Evolutionary conservation across 2,329 filamentous ascomycete species (phyloP).

Genomic region (Penicillium sp.): DNA sequence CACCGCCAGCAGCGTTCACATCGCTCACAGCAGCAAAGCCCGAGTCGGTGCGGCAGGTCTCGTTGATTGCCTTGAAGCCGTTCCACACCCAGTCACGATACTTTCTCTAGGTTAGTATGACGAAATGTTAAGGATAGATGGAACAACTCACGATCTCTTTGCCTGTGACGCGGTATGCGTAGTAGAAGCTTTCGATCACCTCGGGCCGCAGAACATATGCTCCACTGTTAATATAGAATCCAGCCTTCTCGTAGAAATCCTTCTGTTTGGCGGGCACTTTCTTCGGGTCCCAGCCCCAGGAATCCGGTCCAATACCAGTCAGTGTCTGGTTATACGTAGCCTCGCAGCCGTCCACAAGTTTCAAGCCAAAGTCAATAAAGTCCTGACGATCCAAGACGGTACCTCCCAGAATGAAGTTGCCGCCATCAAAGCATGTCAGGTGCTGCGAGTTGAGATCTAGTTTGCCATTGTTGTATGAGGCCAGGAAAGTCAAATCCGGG

Average conservation of each 20-base stretch:
- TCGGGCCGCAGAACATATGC: conserved; percentile 72
- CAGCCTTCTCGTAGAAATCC: conserved; percentile 61
- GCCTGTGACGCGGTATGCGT: conserved; percentile 76
- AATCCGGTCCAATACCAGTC: conserved; percentile 73
- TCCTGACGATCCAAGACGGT: conserved; percentile 61
- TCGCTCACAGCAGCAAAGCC: conserved; percentile 65
- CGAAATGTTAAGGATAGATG: neutral
- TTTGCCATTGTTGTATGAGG: conserved; percentile 36
- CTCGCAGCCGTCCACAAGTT: conserved; percentile 68
- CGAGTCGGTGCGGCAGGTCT: conserved; percentile 58
- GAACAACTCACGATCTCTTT: conserved; percentile 51
- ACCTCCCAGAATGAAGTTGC: conserved; percentile 80
- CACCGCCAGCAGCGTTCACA: conserved; percentile 62
- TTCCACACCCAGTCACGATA: conserved; percentile 85
- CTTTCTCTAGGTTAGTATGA: conserved; percentile 22
- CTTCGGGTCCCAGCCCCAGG: conserved; percentile 60
- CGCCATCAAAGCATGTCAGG: conserved; percentile 76
- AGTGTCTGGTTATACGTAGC: conserved; percentile 66
- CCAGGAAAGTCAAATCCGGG: conserved; percentile 66
- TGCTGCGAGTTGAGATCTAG: conserved; percentile 43
- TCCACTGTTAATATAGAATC: conserved; percentile 65
- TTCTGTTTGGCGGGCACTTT: conserved; percentile 46
- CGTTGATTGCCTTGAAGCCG: conserved; percentile 66
- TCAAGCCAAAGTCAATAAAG: conserved; percentile 70
- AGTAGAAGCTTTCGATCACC: conserved; percentile 80